Base-by-base conservation (phyloP, 352 stramenopile genomes). In the Pythium phragmitis region DNA sequence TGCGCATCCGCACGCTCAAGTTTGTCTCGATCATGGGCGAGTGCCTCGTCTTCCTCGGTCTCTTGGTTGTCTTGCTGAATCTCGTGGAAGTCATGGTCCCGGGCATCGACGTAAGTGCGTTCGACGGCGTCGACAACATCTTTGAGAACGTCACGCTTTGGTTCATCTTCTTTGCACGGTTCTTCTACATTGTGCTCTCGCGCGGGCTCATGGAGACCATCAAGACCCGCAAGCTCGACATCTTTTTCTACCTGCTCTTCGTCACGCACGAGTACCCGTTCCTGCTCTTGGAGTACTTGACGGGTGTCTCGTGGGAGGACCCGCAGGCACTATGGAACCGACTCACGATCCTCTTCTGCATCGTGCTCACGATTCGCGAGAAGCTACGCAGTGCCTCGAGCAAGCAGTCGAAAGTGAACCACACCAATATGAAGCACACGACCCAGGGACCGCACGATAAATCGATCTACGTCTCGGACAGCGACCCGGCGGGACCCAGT, bases 281-380 rank as follows among this genome's bases (percentile, higher is more conserved):
- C 39, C 7, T 50, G 7, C 8, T 56, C 5, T 19, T 77, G 17
- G 57, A 67, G 14, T 17, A 26, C 6, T 23, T 43, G 3, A 85
- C 60, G 14, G 74, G 70, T 0, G 26, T 81, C 12, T 53, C 63
- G 21, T 85, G 77, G 77, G 73, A 86, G 48, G 69, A 63, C 7
- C 36, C 12, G 36, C 36, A 41, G 36, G 7, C 36, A 12, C 7
- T 41, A 12, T 41, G 36, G 36, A 41, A 41, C 36, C 36, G 36
- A 7, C 7, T 41, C 7, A 41, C 36, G 36, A 7, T 41, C 36
- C 7, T 12, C n/a, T 37, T 7, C 36, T 41, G 36, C 36, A 12
- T 41, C 7, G 7, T 12, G 7, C 7, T 41, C 36, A 41, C 36
- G 36, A 12, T 12, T 7, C 7, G 7, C 36, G 12, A 12, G 7